Evolutionary conservation across 805 yeast species (phyloP), one percentile per base, ranked within the genome.

Genomic region (Zygotorulaspora florentina): DNA sequence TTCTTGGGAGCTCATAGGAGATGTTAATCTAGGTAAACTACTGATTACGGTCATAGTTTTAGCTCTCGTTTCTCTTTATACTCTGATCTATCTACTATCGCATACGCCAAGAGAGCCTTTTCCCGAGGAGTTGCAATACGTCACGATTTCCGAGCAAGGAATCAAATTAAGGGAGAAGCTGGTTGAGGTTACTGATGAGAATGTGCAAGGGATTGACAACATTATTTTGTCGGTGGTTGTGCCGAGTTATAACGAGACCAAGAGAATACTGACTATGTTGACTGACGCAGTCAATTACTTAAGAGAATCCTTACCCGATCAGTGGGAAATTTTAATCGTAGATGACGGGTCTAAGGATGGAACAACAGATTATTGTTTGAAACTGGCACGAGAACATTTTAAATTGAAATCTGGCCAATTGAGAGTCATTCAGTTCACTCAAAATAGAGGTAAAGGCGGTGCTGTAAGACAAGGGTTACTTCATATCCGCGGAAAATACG

Each of bases 391-490:
- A 7, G 55, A 67, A 8, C 69, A 75, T 39, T 73, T 75, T 49
- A 62, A 70, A 3, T 64, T 81, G 30, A 47, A 62, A 30, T 82
- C 87, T 0, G 85, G 80, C 40, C 75, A 75, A 43, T 57, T 93
- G 58, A 73, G 91, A 55, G 89, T 87, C 36, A 73, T 87, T n/a
- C 75, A 74, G 53, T 73, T 93, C 51, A 77, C 67, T 18, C 65
- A 77, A 51, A 93, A 93, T 64, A 75, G 99, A 57, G 99, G 99
- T 20, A 91, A 91, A 68, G 95, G 95, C 29, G 96, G 98, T 10
- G 99, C 98, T 0, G 98, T 93, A 0, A 81, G 95, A 13, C 97
- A 91, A 65, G 99, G 99, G 6, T 68, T 93, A 64, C 77, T 83
- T 56, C 81, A 80, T 57, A 70, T 83, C 2, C 71, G 87, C 35